phyloP scores from a whole-genome alignment of 306 rosid genomes.

The Echinosophora koreensis region DNA sequence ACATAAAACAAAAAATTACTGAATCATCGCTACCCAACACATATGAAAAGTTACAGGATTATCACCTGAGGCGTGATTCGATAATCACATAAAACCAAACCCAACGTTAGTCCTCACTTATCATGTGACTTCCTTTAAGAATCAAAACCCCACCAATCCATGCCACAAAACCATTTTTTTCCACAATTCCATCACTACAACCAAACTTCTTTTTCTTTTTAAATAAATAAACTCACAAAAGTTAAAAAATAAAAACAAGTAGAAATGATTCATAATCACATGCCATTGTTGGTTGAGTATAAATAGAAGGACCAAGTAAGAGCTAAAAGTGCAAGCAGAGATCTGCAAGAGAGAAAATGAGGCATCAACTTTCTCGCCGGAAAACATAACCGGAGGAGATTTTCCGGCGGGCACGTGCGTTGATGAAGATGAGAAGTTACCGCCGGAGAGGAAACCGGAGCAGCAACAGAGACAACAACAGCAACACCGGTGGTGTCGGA shows the following conservation, averaged over 20 bases:
- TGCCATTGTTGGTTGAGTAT: slow-evolving; percentile 29
- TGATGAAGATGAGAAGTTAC: slow-evolving; percentile 36
- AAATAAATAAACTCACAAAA: too few species aligned
- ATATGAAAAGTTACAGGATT: too few species aligned
- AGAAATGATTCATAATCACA: neutral
- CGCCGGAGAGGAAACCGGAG: slow-evolving; percentile 38
- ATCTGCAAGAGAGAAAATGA: slow-evolving; percentile 39
- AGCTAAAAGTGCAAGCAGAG: slow-evolving; percentile 10
- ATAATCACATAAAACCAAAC: too few species aligned
- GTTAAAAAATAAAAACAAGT: neutral
- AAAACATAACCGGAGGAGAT: neutral
- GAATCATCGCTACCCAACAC: too few species aligned
- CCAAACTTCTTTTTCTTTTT: too few species aligned
- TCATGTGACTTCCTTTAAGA: too few species aligned
- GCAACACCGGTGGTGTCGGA: neutral
- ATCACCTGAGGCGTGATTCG: too few species aligned
- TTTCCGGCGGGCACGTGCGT: slow-evolving; percentile 43
- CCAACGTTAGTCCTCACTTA: too few species aligned
- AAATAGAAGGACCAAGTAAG: slow-evolving; percentile 32
- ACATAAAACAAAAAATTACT: too few species aligned
- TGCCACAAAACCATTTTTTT: too few species aligned
- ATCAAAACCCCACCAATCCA: too few species aligned
- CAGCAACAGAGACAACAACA: neutral
- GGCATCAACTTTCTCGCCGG: slow-evolving; percentile 48
- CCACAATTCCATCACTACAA: too few species aligned